Evolutionary conservation across 2,329 filamentous ascomycete species (phyloP).

Genomic region (Teratosphaeria destructans): DNA sequence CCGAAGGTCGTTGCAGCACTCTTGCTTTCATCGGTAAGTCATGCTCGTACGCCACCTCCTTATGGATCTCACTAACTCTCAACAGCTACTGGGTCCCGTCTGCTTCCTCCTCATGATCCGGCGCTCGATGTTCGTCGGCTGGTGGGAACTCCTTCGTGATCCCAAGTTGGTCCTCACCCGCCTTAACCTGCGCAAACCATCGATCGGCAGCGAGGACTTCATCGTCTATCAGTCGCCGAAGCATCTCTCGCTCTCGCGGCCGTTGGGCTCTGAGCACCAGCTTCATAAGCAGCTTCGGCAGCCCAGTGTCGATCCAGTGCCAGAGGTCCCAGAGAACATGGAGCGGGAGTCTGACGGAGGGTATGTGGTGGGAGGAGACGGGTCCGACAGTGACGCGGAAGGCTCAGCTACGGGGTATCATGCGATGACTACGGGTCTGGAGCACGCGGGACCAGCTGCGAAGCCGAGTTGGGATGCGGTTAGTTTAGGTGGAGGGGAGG

Average conservation of each 20-base stretch:
- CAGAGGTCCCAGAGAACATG: neutral
- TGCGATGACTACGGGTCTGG: neutral
- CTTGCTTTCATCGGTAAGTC: constrained; percentile 58
- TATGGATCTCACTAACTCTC: neutral
- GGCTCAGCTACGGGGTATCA: neutral
- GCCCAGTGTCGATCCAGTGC: neutral
- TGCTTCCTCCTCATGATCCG: constrained; percentile 64
- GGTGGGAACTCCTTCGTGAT: constrained; percentile 47
- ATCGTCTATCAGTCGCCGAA: constrained; percentile 4
- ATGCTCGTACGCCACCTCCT: constrained; percentile 11
- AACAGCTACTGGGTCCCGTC: constrained; percentile 66
- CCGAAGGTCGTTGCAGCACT: constrained; percentile 62
- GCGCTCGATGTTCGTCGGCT: constrained; percentile 64
- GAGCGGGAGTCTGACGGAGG: neutral
- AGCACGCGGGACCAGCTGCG: neutral
- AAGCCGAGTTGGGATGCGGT: neutral
- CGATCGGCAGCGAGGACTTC: constrained; percentile 6
- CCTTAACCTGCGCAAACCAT: constrained; percentile 2
- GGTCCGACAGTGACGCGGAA: neutral
- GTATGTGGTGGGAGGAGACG: neutral
- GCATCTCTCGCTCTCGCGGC: constrained; percentile 3
- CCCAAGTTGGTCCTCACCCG: constrained; percentile 1
- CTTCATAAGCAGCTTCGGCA: neutral
- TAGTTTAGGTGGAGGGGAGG: neutral
- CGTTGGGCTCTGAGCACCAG: constrained; percentile 3